Evolutionary conservation across 805 yeast genomes (phyloP).

Genomic region (Isabelozyma gotoi): DNA sequence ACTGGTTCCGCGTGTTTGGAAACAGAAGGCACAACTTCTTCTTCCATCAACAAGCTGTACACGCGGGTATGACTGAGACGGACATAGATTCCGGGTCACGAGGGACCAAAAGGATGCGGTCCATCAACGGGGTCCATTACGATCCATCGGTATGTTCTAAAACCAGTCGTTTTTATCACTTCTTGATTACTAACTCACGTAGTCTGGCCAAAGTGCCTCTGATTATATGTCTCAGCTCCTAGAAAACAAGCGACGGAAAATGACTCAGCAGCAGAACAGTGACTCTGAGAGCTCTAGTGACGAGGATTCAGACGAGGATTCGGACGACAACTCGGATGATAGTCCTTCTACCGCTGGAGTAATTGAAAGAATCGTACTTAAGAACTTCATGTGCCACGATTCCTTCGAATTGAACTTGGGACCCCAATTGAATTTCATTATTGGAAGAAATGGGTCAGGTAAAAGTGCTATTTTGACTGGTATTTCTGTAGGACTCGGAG

Average conservation of each 20-base stretch:
- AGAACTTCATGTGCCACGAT: constrained; percentile 89
- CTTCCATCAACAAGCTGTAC: too few species aligned
- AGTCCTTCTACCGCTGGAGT: constrained; percentile 58
- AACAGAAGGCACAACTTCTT: not conserved
- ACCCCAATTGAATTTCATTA: constrained; percentile 79
- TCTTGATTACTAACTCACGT: constrained; percentile 6
- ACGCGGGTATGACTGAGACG: not conserved
- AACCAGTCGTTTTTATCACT: not conserved
- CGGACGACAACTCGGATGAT: constrained; percentile 11
- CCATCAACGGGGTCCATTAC: not conserved
- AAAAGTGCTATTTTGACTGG: constrained; percentile 88
- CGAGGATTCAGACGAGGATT: constrained; percentile 5
- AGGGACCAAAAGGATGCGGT: not conserved
- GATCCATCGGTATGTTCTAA: constrained; percentile 4
- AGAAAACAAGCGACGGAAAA: constrained; percentile 9
- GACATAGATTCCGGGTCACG: not conserved
- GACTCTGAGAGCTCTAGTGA: constrained; percentile 6
- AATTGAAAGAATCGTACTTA: constrained; percentile 59
- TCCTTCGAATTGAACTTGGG: constrained; percentile 74
- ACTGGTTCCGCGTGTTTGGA: not conserved
- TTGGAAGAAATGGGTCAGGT: constrained; percentile 91
- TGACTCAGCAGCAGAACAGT: constrained; percentile 7
- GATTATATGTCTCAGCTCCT: constrained; percentile 14
- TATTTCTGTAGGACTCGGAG: constrained; percentile 82
- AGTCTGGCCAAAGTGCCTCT: constrained; percentile 8